Percentiles rank a stretch among this genome's conserved stretches.
phyloP scores from a whole-genome alignment of 73 alveolate genomes.

The Durusdinium trenchii region DNA sequence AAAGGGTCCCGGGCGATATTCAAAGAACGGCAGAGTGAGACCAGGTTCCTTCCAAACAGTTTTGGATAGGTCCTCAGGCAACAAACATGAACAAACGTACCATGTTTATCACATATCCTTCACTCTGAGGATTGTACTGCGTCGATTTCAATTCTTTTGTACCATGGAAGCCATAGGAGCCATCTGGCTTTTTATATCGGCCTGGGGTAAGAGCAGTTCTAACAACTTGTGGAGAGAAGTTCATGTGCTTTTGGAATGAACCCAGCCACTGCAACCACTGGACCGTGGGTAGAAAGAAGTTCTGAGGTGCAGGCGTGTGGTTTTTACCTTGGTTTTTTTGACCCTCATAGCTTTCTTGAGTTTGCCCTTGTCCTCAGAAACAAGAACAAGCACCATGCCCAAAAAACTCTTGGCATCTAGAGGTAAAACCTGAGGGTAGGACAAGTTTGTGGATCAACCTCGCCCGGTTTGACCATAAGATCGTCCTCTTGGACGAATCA shows the following conservation, averaged over 20 bases:
- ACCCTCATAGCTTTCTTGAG: not conserved
- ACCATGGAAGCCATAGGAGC: not conserved
- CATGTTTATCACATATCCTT: not conserved
- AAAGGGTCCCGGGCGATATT: not conserved
- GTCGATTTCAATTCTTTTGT: not conserved
- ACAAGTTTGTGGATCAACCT: not conserved
- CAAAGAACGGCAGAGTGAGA: not conserved
- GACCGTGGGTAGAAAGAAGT: not conserved
- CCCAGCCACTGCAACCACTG: not conserved
- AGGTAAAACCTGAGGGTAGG: not conserved
- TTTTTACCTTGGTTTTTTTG: not conserved
- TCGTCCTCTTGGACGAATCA: constrained; percentile 5
- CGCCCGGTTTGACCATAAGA: not conserved
- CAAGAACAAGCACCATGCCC: not conserved
- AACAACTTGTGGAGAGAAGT: not conserved
- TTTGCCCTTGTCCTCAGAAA: not conserved
- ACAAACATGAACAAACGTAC: not conserved
- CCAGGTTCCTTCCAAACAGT: not conserved
- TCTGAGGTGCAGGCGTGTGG: not conserved
- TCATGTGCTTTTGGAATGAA: not conserved
- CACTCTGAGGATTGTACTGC: not conserved
- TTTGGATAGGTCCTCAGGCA: not conserved
- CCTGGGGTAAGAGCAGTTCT: not conserved
- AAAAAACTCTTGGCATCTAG: not conserved
- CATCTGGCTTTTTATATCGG: not conserved